phyloP scores from a whole-genome alignment of 441 rosid species.

The Gossypium lobatum region DNA sequence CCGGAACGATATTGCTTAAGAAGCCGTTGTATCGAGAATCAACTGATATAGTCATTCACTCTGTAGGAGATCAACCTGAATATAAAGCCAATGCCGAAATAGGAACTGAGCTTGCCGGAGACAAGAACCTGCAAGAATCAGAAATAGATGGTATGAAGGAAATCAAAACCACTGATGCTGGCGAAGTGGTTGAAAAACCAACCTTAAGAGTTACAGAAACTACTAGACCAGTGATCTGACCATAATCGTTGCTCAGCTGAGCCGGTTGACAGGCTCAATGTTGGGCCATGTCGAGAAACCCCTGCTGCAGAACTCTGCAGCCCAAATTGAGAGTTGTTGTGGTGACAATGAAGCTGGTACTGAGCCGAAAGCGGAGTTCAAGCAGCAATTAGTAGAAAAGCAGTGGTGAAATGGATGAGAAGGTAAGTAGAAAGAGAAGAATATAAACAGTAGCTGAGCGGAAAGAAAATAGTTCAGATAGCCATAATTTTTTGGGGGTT shows the following conservation, averaged over 20 bases:
- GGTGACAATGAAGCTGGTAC: slow-evolving; percentile 2
- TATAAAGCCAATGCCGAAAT: background rate
- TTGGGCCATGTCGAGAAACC: background rate
- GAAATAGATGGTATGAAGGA: slow-evolving; percentile 12
- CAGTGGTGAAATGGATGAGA: slow-evolving; percentile 9
- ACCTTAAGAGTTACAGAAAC: slow-evolving; percentile 14
- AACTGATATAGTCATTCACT: slow-evolving; percentile 9
- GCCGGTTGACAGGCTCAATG: background rate
- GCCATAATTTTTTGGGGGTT: background rate
- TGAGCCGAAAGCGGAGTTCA: background rate
- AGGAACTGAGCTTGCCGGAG: slow-evolving; percentile 9
- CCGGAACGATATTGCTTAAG: slow-evolving; percentile 70
- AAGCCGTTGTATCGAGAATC: slow-evolving; percentile 40
- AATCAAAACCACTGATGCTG: slow-evolving; percentile 10
- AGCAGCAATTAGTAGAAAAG: slow-evolving; percentile 7
- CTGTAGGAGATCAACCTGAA: slow-evolving; percentile 11
- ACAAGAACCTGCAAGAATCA: slow-evolving; percentile 8
- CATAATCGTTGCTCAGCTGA: background rate
- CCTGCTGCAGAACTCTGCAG: background rate
- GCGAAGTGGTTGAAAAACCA: slow-evolving; percentile 17
- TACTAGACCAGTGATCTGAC: background rate
- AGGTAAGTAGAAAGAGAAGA: slow-evolving; percentile 4
- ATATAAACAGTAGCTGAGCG: slow-evolving; percentile 17
- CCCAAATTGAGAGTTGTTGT: background rate
- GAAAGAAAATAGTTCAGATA: slow-evolving; percentile 28